phyloP scores from a whole-genome alignment of 352 stramenopile genomes.

The Pythium vanterpoolii region DNA sequence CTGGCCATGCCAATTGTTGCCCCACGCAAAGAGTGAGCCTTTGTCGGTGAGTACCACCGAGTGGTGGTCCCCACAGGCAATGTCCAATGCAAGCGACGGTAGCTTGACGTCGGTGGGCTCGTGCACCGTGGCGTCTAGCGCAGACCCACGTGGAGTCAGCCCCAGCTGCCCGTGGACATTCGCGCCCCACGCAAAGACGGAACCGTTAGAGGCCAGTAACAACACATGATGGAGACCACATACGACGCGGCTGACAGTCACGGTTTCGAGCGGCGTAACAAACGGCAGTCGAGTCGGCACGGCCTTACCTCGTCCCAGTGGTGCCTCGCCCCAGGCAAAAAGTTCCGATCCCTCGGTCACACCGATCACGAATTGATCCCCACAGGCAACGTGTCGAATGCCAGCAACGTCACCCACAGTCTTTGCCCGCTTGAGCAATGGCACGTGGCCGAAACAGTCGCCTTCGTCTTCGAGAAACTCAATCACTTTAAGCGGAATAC shows the following conservation, averaged over 20 bases:
- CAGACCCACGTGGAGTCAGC: constrained; percentile 19
- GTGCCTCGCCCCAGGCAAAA: constrained; percentile 33
- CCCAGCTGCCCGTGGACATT: constrained; percentile 72
- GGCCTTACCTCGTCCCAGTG: constrained; percentile 4
- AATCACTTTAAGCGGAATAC: constrained; percentile 1
- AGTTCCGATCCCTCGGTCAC: constrained; percentile 28
- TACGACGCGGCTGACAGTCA: constrained; percentile 31
- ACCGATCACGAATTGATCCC: constrained; percentile 33
- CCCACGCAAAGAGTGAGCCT: constrained; percentile 53
- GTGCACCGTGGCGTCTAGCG: constrained; percentile 16
- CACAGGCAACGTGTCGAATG: constrained; percentile 36
- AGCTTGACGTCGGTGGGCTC: constrained; percentile 28
- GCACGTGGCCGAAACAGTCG: constrained; percentile 52
- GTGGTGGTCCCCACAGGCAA: constrained; percentile 64
- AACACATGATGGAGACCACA: constrained; percentile 50
- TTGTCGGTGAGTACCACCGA: constrained; percentile 48
- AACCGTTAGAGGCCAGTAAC: constrained; percentile 22
- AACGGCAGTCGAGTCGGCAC: constrained; percentile 18
- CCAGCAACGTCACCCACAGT: constrained; percentile 36
- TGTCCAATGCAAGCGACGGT: constrained; percentile 27
- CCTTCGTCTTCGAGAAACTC: constrained; percentile 30
- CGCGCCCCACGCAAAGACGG: constrained; percentile 56
- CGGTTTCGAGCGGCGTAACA: background rate
- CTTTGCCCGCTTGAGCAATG: constrained; percentile 41
- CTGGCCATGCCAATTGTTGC: constrained; percentile 71